These are phyloP conservation scores for Phalaenopsis hybrid DNA, from an alignment of 116 monocot species.

Conservation along the genomic window DNA sequence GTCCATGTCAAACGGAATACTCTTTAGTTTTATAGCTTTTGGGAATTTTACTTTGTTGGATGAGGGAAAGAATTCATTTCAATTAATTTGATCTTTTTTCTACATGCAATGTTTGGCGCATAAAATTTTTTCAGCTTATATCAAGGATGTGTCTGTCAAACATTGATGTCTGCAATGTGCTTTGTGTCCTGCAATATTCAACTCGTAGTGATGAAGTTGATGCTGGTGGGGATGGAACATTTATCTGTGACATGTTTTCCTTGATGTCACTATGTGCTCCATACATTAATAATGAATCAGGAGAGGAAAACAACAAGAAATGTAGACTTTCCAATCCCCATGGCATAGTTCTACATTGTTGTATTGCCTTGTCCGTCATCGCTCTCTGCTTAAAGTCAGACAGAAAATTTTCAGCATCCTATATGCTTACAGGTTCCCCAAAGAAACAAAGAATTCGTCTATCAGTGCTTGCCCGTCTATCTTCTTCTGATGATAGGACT, in stretches of 20 bases:
- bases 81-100: not conserved
- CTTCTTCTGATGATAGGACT: conserved; percentile 51
- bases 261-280: conserved; percentile 60
- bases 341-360: conserved; percentile 68
- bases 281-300: conserved; percentile 68
- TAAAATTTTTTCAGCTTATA: conserved; percentile 53
- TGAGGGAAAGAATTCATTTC: not conserved
- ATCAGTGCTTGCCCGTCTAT: conserved; percentile 68
- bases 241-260: conserved; percentile 71
- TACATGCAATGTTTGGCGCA: not conserved
- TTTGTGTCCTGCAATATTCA: conserved; percentile 48
- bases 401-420: conserved; percentile 36
- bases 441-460: conserved; percentile 77
- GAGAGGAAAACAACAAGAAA: conserved; percentile 49
- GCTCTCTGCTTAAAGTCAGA: conserved; percentile 45
- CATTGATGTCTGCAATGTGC: conserved; percentile 37
- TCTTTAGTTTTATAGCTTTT: not conserved
- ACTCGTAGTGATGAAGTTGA: conserved; percentile 34
- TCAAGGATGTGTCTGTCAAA: conserved; percentile 62
- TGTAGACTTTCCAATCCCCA: conserved; percentile 77
- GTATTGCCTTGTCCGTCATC: conserved; percentile 68
- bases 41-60: not conserved
- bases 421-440: conserved; percentile 61
- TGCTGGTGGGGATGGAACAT: conserved; percentile 65
- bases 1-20: not conserved